phyloP scores from a whole-genome alignment of 2,329 filamentous ascomycete genomes.

The Pseudogymnoascus sp. region DNA sequence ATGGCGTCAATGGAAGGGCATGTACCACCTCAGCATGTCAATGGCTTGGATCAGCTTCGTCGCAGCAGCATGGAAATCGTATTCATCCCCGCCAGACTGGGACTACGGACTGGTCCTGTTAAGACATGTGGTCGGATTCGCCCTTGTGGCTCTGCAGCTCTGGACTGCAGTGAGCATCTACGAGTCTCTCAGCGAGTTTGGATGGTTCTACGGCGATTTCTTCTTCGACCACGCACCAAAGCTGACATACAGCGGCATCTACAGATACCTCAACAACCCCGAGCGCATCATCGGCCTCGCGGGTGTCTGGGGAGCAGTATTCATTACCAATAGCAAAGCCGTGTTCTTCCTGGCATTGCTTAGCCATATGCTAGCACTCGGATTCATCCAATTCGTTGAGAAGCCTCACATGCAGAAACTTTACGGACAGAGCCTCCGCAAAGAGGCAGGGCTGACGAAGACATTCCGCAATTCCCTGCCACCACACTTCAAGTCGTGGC shows the following conservation, averaged over 20 bases:
- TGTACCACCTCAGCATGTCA: constrained; percentile 86
- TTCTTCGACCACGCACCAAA: constrained; percentile 88
- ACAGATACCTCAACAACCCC: constrained; percentile 95
- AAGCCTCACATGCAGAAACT: constrained; percentile 97
- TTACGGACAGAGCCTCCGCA: constrained; percentile 74
- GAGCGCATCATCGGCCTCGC: constrained; percentile 89
- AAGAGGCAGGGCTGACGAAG: constrained; percentile 85
- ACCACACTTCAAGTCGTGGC: constrained; percentile 71
- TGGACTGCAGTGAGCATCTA: constrained; percentile 94
- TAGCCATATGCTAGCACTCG: constrained; percentile 76
- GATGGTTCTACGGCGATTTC: constrained; percentile 98
- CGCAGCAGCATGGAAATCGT: constrained; percentile 94
- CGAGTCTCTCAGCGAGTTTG: constrained; percentile 91
- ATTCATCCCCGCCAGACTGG: constrained; percentile 79
- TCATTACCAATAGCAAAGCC: constrained; percentile 83
- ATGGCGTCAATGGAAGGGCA: constrained; percentile 95
- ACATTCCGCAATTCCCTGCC: constrained; percentile 83
- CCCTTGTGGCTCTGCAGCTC: constrained; percentile 75
- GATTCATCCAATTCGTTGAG: constrained; percentile 88
- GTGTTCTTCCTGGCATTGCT: constrained; percentile 81
- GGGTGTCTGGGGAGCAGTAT: constrained; percentile 88
- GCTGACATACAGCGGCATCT: constrained; percentile 93
- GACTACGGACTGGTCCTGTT: constrained; percentile 75
- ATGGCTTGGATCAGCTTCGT: constrained; percentile 86
- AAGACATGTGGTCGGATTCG: constrained; percentile 75